These are phyloP conservation scores for Gnomoniopsis sp. DNA, from an alignment of 2,329 filamentous ascomycete species.

Conservation along the genomic window DNA sequence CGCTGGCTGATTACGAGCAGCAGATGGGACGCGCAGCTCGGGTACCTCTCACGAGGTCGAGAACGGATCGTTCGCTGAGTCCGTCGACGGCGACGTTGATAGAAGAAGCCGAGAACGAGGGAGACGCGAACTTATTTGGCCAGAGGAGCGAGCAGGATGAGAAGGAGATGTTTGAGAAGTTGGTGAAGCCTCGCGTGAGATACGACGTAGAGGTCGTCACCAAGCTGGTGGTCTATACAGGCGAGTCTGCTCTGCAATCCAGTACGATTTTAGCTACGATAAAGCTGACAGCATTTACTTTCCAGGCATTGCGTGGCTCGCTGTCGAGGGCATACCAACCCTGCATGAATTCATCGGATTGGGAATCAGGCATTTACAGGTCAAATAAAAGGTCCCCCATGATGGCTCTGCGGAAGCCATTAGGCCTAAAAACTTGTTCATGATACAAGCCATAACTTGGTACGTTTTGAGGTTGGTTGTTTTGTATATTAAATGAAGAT, in stretches of 20 bases:
- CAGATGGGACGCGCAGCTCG: conserved; percentile 72
- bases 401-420: no score
- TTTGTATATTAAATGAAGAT: no score
- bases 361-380: conserved; percentile 38
- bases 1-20: conserved; percentile 63
- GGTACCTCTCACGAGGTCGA: conserved; percentile 31
- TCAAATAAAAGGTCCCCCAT: conserved; percentile 6
- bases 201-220: conserved; percentile 99
- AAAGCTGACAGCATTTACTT: neutral
- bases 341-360: conserved; percentile 63
- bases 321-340: conserved; percentile 70
- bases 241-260: conserved; percentile 45
- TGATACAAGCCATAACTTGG: neutral
- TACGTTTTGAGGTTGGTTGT: no score
- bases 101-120: conserved; percentile 25
- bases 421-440: no score
- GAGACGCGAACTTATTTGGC: conserved; percentile 23
- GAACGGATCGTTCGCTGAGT: conserved; percentile 22
- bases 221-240: conserved; percentile 90
- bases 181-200: conserved; percentile 82
- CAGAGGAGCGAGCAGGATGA: conserved; percentile 54
- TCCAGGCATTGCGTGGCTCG: conserved; percentile 77
- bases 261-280: neutral
- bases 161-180: conserved; percentile 76
- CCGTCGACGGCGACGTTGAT: conserved; percentile 18